Conservation (phyloP, 768 basidiomycete genomes). For the Lactarius hatsudake region DNA sequence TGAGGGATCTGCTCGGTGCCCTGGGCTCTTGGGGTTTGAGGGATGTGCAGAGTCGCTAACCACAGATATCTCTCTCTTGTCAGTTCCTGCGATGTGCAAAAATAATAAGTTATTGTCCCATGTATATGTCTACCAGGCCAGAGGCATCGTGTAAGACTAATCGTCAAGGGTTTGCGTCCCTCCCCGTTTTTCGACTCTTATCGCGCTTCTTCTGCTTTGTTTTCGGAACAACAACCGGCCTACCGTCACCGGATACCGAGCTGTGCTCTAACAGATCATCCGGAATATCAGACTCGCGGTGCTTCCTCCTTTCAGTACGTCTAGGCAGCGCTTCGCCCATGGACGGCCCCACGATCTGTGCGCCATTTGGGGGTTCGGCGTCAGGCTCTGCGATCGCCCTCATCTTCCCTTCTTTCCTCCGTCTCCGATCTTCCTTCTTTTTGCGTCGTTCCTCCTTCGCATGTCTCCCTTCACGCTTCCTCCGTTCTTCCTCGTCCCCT, state of each 20-base stretch:
- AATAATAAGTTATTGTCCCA: slow-evolving; percentile 12
- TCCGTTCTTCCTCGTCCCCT: slow-evolving; percentile 25
- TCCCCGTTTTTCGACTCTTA: slow-evolving; percentile 5
- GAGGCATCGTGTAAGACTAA: neutral
- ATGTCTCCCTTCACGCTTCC: slow-evolving; percentile 27
- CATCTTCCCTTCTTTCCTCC: slow-evolving; percentile 26
- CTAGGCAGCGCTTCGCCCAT: neutral
- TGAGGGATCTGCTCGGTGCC: neutral
- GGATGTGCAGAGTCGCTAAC: neutral
- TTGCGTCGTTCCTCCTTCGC: slow-evolving; percentile 29
- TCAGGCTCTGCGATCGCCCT: slow-evolving; percentile 12
- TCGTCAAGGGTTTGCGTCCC: neutral
- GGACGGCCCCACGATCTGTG: neutral
- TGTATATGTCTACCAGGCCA: neutral
- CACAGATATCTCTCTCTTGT: neutral
- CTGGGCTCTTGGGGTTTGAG: slow-evolving; percentile 6
- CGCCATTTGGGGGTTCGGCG: neutral
- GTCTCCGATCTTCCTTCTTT: slow-evolving; percentile 37
- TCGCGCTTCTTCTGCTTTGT: slow-evolving; percentile 11
- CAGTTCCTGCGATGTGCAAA: neutral
- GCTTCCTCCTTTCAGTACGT: slow-evolving; percentile 35
- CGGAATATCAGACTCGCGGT: slow-evolving; percentile 32
- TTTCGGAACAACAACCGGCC: neutral
- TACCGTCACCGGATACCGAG: neutral
- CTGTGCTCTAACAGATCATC: neutral